phyloP scores from a whole-genome alignment of 2,329 filamentous ascomycete species.

The Curvularia spicifera region DNA sequence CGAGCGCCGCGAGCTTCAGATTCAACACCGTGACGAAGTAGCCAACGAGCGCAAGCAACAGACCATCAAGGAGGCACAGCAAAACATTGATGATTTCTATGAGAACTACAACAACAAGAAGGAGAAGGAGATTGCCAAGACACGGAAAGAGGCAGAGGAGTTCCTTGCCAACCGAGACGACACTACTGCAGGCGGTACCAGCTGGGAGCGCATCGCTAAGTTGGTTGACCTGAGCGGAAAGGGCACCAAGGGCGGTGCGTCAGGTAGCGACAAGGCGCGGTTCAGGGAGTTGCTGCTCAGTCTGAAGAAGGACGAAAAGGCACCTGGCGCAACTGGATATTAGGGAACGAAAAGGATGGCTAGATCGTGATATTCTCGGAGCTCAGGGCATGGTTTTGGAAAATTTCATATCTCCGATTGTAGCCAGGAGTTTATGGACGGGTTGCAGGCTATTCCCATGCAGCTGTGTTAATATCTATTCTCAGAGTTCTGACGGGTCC shows the following conservation, averaged over 20 bases:
- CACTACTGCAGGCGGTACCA: slow-evolving; percentile 91
- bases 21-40: slow-evolving; percentile 83
- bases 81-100: slow-evolving; percentile 98
- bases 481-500: slow-evolving; percentile 2
- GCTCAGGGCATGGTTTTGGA: slow-evolving; percentile 24
- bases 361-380: slow-evolving; percentile 17
- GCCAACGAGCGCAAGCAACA: slow-evolving; percentile 82
- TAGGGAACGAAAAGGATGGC: slow-evolving; percentile 22
- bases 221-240: slow-evolving; percentile 97
- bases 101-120: slow-evolving; percentile 99
- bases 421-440: slow-evolving; percentile 33
- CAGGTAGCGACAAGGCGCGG: slow-evolving; percentile 91
- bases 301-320: slow-evolving; percentile 91
- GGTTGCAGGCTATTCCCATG: slow-evolving; percentile 27
- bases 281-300: slow-evolving; percentile 90
- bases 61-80: slow-evolving; percentile 85
- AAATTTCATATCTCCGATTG: slow-evolving; percentile 18
- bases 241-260: slow-evolving; percentile 82
- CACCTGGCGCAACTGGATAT: slow-evolving; percentile 63
- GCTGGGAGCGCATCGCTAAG: slow-evolving; percentile 98
- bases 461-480: slow-evolving; percentile 34
- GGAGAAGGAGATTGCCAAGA: slow-evolving; percentile 89
- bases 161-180: slow-evolving; percentile 90
- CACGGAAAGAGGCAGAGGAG: slow-evolving; percentile 88
- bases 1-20: slow-evolving; percentile 81